These are phyloP conservation scores for Aegilops tauschii DNA, from an alignment of 176 grass and related monocot genomes.

Conservation along the genomic window DNA sequence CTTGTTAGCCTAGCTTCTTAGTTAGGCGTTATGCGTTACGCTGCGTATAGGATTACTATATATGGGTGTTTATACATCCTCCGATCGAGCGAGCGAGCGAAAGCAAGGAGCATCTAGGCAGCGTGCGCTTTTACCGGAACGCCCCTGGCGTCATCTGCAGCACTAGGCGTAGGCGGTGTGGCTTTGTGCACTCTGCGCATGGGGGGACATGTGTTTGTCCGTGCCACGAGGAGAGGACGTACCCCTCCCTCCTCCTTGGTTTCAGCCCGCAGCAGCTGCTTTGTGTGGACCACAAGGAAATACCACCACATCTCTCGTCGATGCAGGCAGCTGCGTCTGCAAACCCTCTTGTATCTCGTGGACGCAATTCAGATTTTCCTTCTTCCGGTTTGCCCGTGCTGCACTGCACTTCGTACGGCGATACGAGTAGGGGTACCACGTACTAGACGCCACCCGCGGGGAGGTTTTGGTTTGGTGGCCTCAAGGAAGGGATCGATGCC, in stretches of 20 bases:
- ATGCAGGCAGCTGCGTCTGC: neutral
- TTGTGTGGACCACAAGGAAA: conserved; percentile 32
- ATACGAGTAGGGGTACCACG: no score
- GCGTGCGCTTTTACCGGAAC: conserved; percentile 20
- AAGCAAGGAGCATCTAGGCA: neutral
- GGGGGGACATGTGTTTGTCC: conserved; percentile 1
- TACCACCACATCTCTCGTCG: neutral
- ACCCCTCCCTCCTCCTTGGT: neutral
- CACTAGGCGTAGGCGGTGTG: neutral
- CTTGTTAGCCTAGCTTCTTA: neutral
- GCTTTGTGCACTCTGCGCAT: neutral
- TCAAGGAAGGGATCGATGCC: neutral
- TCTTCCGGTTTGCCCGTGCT: no score
- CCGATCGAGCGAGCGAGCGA: no score
- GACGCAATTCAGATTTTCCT: neutral
- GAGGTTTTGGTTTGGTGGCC: no score
- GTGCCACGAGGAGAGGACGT: neutral
- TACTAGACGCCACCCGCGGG: no score
- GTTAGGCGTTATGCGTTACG: conserved; percentile 11
- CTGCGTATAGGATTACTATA: conserved; percentile 8
- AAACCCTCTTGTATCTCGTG: neutral
- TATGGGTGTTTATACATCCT: conserved; percentile 16
- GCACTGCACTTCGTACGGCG: no score
- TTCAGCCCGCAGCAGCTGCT: conserved; percentile 17
- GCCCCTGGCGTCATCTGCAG: neutral